Evolutionary conservation across 371 early-diverging fungal species (phyloP).

Genomic region (Dinochytrium kinnereticum): DNA sequence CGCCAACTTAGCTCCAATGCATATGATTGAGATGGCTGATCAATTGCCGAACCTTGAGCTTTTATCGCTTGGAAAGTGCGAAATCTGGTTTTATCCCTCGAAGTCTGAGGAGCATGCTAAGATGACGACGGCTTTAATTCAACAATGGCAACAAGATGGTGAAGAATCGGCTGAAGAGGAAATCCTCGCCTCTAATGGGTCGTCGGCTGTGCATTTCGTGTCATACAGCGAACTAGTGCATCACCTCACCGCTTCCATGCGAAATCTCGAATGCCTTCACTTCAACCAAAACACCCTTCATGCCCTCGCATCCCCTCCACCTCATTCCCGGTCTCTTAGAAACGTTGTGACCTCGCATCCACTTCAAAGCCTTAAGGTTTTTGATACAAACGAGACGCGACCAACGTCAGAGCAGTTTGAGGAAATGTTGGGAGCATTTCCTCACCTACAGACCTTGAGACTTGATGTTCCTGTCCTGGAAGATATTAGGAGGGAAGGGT

Average conservation of each 20-base stretch:
- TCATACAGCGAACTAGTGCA: neutral
- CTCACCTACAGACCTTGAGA: neutral
- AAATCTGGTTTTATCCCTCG: neutral
- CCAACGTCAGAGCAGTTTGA: neutral
- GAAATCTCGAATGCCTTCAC: neutral
- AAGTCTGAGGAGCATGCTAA: neutral
- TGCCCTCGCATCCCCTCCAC: neutral
- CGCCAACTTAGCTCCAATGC: conserved; percentile 14
- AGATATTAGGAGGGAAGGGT: neutral
- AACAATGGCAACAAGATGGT: neutral
- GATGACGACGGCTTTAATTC: too few species aligned
- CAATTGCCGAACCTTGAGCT: neutral
- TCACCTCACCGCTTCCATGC: neutral
- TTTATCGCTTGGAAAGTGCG: neutral
- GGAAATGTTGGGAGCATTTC: neutral
- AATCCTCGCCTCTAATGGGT: too few species aligned
- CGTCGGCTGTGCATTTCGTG: too few species aligned
- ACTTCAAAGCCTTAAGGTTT: neutral
- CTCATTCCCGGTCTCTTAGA: neutral
- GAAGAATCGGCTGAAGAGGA: neutral
- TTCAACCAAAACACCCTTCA: conserved; percentile 1
- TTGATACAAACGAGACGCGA: neutral
- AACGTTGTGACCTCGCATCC: neutral
- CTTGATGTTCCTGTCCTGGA: neutral
- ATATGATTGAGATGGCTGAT: neutral